Conservation (phyloP, 192 early-diverging fungal genomes). For the Backusella morwellensis region DNA sequence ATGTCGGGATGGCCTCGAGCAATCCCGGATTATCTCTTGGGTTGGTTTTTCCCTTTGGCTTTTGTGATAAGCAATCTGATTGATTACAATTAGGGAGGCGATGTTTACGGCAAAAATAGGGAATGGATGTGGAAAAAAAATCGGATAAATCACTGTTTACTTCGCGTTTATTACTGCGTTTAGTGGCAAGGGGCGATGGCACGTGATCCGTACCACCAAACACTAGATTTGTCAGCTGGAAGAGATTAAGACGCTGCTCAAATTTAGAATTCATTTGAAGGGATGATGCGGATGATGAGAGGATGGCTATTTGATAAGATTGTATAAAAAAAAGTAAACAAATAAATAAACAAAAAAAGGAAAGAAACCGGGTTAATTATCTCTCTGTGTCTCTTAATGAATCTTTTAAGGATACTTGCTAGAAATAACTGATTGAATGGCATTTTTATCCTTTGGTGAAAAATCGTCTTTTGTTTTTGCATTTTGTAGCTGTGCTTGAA, state of each 20-base stretch:
- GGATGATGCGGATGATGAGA: slow-evolving; percentile 9
- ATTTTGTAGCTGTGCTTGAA: slow-evolving; percentile 51
- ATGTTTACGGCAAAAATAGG: slow-evolving; percentile 43
- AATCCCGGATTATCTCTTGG: slow-evolving; percentile 33
- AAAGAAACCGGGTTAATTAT: not conserved
- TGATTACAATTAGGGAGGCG: slow-evolving; percentile 36
- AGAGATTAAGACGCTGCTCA: slow-evolving; percentile 51
- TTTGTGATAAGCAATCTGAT: slow-evolving; percentile 1
- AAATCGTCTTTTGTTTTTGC: slow-evolving; percentile 25
- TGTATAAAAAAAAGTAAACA: slow-evolving; percentile 4
- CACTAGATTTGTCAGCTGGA: slow-evolving; percentile 52
- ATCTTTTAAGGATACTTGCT: slow-evolving; percentile 13
- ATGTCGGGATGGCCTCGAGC: slow-evolving; percentile 48
- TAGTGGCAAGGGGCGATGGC: slow-evolving; percentile 4
- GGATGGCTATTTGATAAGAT: slow-evolving; percentile 22
- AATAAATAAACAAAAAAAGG: not conserved
- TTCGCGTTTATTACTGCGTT: slow-evolving; percentile 7
- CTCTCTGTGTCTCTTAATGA: not conserved
- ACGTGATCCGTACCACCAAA: slow-evolving; percentile 51
- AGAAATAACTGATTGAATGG: slow-evolving; percentile 53
- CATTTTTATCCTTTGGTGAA: slow-evolving; percentile 43
- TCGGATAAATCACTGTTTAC: slow-evolving; percentile 5
- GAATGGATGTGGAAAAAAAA: slow-evolving; percentile 38
- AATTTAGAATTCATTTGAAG: slow-evolving; percentile 40
- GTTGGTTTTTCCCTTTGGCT: not conserved